Evolutionary conservation across 139 green algal genomes (phyloP).

Genomic region (Mychonastes homosphaera): DNA sequence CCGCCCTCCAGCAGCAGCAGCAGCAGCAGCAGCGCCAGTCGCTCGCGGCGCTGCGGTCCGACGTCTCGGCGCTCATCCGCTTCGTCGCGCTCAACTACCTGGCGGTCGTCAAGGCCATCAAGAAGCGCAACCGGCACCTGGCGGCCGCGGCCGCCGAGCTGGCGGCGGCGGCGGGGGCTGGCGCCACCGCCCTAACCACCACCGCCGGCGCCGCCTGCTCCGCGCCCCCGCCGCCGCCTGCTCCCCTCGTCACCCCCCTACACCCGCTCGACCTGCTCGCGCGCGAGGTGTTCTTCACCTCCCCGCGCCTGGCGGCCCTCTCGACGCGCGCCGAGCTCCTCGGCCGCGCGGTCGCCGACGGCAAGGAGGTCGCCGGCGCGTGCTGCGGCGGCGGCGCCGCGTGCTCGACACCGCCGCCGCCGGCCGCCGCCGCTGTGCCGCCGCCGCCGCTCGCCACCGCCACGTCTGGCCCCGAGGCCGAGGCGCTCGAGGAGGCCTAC

Average conservation of each 20-base stretch:
- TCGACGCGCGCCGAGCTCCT: slow-evolving; percentile 56
- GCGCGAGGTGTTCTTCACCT: slow-evolving; percentile 70
- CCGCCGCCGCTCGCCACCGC: too few relatives aligned
- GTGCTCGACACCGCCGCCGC: too few relatives aligned
- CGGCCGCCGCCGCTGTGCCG: too few relatives aligned
- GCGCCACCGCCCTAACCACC: neutral
- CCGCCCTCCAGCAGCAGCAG: slow-evolving; percentile 4
- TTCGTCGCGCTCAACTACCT: slow-evolving; percentile 76
- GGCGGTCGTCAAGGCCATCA: slow-evolving; percentile 63
- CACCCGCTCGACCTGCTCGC: slow-evolving; percentile 49
- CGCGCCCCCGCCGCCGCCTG: neutral
- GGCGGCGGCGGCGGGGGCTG: too few relatives aligned
- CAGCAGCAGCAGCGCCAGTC: neutral
- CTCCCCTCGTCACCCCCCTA: slow-evolving; percentile 13
- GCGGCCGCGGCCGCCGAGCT: too few relatives aligned
- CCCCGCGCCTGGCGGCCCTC: slow-evolving; percentile 48
- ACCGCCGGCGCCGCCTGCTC: neutral
- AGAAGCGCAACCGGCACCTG: slow-evolving; percentile 76
- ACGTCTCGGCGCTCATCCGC: slow-evolving; percentile 46
- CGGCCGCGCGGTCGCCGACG: neutral
- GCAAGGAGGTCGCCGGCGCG: neutral
- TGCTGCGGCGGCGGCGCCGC: neutral
- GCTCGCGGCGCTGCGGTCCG: slow-evolving; percentile 20
- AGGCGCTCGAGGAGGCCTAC: slow-evolving; percentile 34
- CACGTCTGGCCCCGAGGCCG: neutral